Evolutionary conservation across 2,329 filamentous ascomycete genomes (phyloP), one percentile per base, ranked within the genome.

Genomic region (Graphilbum sp.): DNA sequence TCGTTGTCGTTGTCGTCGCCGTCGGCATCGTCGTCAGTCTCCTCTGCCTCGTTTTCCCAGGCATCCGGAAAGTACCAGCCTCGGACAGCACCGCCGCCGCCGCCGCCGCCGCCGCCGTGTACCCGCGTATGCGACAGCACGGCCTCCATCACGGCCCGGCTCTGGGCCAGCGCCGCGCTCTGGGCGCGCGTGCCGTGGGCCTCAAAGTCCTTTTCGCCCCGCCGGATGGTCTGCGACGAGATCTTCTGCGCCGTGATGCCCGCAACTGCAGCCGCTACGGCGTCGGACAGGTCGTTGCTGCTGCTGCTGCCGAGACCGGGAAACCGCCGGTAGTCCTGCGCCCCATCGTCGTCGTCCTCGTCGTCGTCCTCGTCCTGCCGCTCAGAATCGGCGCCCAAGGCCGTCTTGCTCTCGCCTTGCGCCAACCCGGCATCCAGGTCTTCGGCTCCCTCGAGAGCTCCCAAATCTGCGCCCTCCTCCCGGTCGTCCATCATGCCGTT

Each of bases 191-290:
- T 96, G 35, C 83, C 82, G 58, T 96, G 86, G 21, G 82, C 78
- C 60, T 96, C 90, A 55, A 95, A 98, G 61, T 98, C 90, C 58
- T 98, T 98, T 55, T 93, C 86, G 43, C 90, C 90, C 45, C 86
- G 84, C 47, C 88, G 86, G 27, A 93, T 85, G 11, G 87, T 69
- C 48, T 75, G 73, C 36, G 64, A 57, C 9, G 67, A 67, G 32
- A 66, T 57, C 34, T 62, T 59, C 38, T 10, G 8, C 30, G 30
- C 17, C 30, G 30, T n/a, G n/a, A n/a, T n/a, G n/a, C n/a, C n/a
- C n/a, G n/a, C n/a, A n/a, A n/a, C n/a, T n/a, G n/a, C n/a, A n/a
- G n/a, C n/a, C n/a, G n/a, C n/a, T n/a, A n/a, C n/a, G n/a, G n/a
- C n/a, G n/a, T n/a, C n/a, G n/a, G n/a, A n/a, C n/a, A n/a, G n/a